Conservation (phyloP, 495 filamentous ascomycete species). For the Parathielavia appendiculata region DNA sequence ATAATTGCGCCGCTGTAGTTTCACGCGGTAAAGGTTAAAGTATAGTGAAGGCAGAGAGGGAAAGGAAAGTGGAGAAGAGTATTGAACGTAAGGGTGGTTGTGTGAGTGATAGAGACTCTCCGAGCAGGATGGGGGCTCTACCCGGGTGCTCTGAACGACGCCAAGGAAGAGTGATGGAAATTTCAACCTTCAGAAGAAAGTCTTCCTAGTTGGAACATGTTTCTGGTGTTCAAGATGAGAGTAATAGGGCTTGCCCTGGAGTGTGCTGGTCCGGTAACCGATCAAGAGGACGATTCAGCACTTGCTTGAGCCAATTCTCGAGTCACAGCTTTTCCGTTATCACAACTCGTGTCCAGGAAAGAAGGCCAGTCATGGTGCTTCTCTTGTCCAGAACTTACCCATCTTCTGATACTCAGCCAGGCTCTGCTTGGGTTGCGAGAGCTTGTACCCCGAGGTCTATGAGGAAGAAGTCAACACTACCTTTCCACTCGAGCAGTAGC, state of each 20-base stretch:
- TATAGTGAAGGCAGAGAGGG: neutral
- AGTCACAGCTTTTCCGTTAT: neutral
- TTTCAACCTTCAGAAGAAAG: neutral
- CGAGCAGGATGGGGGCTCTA: neutral
- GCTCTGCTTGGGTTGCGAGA: constrained; percentile 92
- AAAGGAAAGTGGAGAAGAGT: neutral
- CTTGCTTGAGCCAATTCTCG: neutral
- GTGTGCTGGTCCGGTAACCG: neutral
- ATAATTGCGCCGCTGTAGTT: neutral
- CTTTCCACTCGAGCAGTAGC: too few relatives aligned
- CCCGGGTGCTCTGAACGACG: neutral
- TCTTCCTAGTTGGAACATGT: neutral
- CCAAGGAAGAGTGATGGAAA: neutral
- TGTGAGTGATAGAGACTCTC: neutral
- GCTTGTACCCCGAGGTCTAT: constrained; percentile 85
- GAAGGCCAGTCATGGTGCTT: constrained; percentile 10
- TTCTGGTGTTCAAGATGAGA: neutral
- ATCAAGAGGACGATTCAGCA: neutral
- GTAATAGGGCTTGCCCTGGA: neutral
- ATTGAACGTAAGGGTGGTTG: neutral
- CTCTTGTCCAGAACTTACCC: constrained; percentile 54
- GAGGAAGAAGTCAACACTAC: too few relatives aligned
- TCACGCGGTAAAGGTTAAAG: constrained; percentile 1
- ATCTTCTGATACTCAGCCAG: constrained; percentile 86
- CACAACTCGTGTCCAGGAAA: constrained; percentile 1